These are phyloP conservation scores for Lentinula aciculospora DNA, from an alignment of 768 basidiomycete species.

Conservation along the genomic window DNA sequence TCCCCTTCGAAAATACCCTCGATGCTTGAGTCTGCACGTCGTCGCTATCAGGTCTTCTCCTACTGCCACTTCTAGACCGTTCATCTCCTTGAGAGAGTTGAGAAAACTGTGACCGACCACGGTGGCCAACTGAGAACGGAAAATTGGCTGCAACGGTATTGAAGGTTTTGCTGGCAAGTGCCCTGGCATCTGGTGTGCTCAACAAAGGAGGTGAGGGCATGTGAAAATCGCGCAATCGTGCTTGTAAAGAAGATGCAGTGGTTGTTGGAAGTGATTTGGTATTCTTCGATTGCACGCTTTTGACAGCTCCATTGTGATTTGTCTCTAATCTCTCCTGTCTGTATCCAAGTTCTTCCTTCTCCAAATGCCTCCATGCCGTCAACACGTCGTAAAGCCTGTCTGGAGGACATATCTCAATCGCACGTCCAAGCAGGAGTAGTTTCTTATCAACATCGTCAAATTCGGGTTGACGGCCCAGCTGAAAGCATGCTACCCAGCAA, in stretches of 20 bases:
- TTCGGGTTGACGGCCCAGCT: conserved; percentile 79
- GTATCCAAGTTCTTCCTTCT: conserved; percentile 53
- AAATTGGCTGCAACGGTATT: conserved; percentile 71
- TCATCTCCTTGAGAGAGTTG: conserved; percentile 33
- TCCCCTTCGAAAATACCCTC: conserved; percentile 79
- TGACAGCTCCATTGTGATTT: conserved; percentile 15
- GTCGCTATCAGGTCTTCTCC: conserved; percentile 40
- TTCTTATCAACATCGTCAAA: conserved; percentile 65
- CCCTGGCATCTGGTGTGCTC: conserved; percentile 73
- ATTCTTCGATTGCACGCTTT: conserved; percentile 6
- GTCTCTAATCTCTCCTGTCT: conserved; percentile 38
- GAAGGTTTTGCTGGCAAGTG: conserved; percentile 75
- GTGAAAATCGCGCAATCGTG: conserved; percentile 59
- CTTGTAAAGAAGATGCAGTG: conserved; percentile 49
- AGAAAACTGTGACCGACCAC: conserved; percentile 30
- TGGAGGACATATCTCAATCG: conserved; percentile 81
- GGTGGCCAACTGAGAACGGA: conserved; percentile 53
- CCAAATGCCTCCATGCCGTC: conserved; percentile 67
- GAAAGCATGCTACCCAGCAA: conserved; percentile 87
- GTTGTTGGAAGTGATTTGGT: conserved; percentile 19
- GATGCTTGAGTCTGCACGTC: conserved; percentile 74
- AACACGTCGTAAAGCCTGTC: conserved; percentile 79
- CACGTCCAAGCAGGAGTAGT: conserved; percentile 68
- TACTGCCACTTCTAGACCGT: conserved; percentile 33
- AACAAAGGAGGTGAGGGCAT: conserved; percentile 66